phyloP scores from a whole-genome alignment of 768 basidiomycete genomes.

The Rubroboletus pulcherrimus region DNA sequence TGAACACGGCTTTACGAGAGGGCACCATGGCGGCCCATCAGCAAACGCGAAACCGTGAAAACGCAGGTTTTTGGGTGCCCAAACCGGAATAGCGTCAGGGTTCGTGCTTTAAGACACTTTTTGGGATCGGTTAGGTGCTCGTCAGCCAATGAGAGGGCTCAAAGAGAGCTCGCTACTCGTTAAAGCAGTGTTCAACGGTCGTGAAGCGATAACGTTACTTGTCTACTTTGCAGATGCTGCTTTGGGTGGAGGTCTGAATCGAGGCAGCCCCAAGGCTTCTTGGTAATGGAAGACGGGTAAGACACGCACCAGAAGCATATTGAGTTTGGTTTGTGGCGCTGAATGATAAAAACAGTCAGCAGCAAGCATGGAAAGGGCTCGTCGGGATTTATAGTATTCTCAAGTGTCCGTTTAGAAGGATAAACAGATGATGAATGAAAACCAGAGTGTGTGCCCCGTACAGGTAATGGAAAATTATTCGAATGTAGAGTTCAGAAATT shows the following conservation, averaged over 20 bases:
- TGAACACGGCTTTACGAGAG: not conserved
- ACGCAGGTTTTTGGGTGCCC: too few species aligned
- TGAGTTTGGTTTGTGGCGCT: not conserved
- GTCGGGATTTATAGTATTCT: not conserved
- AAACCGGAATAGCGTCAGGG: too few species aligned
- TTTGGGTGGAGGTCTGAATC: not conserved
- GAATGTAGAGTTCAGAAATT: slow-evolving; percentile 54
- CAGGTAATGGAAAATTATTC: slow-evolving; percentile 8
- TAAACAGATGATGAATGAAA: not conserved
- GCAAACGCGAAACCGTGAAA: too few species aligned
- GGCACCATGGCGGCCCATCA: too few species aligned
- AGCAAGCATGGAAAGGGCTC: not conserved
- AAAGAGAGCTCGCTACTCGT: too few species aligned
- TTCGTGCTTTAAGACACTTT: too few species aligned
- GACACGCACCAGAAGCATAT: not conserved
- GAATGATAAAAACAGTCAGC: not conserved
- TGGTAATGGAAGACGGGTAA: not conserved
- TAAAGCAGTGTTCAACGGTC: too few species aligned
- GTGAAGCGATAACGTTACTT: too few species aligned
- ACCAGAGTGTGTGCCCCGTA: not conserved
- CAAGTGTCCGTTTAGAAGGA: not conserved
- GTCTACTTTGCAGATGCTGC: too few species aligned
- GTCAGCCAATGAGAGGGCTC: too few species aligned
- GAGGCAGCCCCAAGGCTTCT: not conserved
- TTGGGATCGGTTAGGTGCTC: too few species aligned